A percentile compares a stretch with the other conserved stretches of the same genome.
These are phyloP conservation scores for Tolypocladium amazonense DNA, from an alignment of 2,329 filamentous ascomycete genomes.

Conservation along the genomic window DNA sequence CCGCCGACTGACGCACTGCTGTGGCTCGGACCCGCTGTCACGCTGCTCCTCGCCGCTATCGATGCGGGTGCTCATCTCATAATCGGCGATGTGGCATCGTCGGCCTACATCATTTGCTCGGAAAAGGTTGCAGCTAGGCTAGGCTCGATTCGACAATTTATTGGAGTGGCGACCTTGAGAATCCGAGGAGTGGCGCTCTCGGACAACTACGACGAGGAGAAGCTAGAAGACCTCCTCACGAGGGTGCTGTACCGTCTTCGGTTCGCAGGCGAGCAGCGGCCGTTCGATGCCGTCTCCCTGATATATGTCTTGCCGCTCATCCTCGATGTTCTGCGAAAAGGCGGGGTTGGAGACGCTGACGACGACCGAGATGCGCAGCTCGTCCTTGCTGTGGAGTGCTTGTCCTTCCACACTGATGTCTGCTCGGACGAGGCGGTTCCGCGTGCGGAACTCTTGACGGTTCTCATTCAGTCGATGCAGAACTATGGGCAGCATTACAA, in stretches of 20 bases:
- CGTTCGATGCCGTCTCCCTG: conserved; percentile 78
- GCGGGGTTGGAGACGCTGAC: conserved; percentile 59
- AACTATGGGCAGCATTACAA: conserved; percentile 90
- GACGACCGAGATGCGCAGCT: conserved; percentile 87
- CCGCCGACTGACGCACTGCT: conserved; percentile 80
- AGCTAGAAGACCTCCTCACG: conserved; percentile 75
- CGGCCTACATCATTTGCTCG: conserved; percentile 71
- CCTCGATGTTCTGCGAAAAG: conserved; percentile 66
- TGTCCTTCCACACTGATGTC: conserved; percentile 78
- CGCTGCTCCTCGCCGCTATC: conserved; percentile 61
- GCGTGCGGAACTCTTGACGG: conserved; percentile 59
- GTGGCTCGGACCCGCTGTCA: conserved; percentile 80
- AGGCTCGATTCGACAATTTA: conserved; percentile 66
- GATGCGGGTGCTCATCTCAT: conserved; percentile 73
- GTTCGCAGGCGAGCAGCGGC: conserved; percentile 86
- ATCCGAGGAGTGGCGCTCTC: conserved; percentile 66
- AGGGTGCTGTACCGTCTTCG: conserved; percentile 83
- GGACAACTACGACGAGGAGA: conserved; percentile 63
- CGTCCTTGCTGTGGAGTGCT: conserved; percentile 75
- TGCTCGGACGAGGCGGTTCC: conserved; percentile 69
- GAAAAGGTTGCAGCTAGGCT: conserved; percentile 65
- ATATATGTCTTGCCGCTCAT: conserved; percentile 80
- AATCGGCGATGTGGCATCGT: conserved; percentile 67
- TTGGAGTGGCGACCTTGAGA: conserved; percentile 79
- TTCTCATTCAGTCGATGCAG: conserved; percentile 75